phyloP scores from a whole-genome alignment of 306 rosid species.

The Glycine soja region DNA sequence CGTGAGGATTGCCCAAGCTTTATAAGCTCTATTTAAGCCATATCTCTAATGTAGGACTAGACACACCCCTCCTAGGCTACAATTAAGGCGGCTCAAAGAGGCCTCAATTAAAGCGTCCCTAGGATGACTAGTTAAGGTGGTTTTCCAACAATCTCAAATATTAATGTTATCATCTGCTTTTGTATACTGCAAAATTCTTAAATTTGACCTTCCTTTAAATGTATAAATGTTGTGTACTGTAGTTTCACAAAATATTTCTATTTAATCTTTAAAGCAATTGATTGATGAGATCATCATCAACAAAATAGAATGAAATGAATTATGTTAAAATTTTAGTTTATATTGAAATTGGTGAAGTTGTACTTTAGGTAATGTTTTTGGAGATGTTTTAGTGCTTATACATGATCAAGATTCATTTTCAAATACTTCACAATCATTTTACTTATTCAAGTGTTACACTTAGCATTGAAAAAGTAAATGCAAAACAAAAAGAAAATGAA shows the following conservation, averaged over 20 bases:
- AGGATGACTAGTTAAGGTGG: not conserved
- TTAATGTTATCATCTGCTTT: not conserved
- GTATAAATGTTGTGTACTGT: not conserved
- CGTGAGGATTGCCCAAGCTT: not conserved
- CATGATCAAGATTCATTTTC: constrained; percentile 29
- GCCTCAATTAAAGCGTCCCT: not conserved
- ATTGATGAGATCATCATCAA: not conserved
- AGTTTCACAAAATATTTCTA: not conserved
- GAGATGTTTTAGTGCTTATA: constrained; percentile 17
- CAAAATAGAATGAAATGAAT: not conserved
- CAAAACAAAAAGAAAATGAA: constrained; percentile 20
- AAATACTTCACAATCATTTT: constrained; percentile 10
- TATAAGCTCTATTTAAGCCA: not conserved
- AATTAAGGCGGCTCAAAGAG: not conserved
- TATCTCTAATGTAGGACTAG: not conserved
- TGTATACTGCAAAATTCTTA: constrained; percentile 12
- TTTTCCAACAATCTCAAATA: not conserved
- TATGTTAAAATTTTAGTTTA: not conserved
- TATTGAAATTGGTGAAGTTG: not conserved
- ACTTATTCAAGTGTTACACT: constrained; percentile 19
- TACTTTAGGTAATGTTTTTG: not conserved
- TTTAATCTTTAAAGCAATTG: constrained; percentile 8
- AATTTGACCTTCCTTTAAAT: not conserved
- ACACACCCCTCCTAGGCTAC: not conserved
- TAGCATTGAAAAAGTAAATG: constrained; percentile 12